Base-by-base conservation (phyloP, 768 basidiomycete species). In the Tubosaeta sp. region DNA sequence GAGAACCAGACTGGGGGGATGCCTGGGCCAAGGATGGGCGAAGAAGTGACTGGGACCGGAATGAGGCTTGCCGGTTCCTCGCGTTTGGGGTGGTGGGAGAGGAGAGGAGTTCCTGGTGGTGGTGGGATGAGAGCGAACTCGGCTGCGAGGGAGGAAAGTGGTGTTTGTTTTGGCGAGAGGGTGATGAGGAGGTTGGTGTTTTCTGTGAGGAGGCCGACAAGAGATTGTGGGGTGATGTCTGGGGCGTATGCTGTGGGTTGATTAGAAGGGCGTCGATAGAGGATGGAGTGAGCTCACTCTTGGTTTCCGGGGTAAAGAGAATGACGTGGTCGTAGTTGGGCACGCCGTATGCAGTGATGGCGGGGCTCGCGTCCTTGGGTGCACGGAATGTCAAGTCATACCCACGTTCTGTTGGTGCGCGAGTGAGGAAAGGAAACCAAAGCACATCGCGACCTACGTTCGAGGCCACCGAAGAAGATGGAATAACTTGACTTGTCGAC, bases 101-200 rank as follows among this genome's bases (percentile, higher is more conserved):
- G 64, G 44, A 96, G 79, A 2, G 86, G 85, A 0, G 86, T 86
- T 2, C 85, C 85, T 2, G 92, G 87, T 6, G 92, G 90, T 16
- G 90, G 88, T 22, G 91, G 85, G 46, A 92, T 81, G 49, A 98
- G 77, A 32, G 88, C 89, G 75, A 98, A 98, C 73, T 99, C 96
- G 44, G 90, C 69, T 0, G 93, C 90, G 48, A 95, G 80, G 12
- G 87, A 81, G 12, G 82, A 76, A 10, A 94, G 73, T 36, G 88
- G 74, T 3, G 84, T 84, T 70, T 87, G 80, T 71, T 80, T 85
- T 59, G 86, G 73, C 2, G 90, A 87, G 52, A 95, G 79, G 3
- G 86, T 82, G 58, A 96, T 71, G 57, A 99, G 80, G 49, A 98
- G 73, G 73, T 97, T 96, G 49, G 88, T 84, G 54, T 81, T 76